Conservation (phyloP, 352 stramenopile genomes). For the Phytophthora citricola region DNA sequence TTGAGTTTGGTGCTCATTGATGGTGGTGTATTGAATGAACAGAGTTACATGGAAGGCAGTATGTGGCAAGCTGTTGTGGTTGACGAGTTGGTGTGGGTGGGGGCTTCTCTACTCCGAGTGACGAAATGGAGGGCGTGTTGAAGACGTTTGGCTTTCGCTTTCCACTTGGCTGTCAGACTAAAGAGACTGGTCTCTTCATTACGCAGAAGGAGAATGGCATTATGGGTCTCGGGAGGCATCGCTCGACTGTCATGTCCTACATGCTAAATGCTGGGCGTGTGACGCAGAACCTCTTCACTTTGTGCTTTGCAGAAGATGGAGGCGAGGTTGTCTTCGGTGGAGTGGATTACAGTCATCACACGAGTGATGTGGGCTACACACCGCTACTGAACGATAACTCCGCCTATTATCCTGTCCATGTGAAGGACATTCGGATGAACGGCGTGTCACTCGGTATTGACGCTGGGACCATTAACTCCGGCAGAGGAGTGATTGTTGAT, state of each 20-base stretch:
- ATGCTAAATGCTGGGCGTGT: conserved; percentile 66
- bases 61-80: conserved; percentile 87
- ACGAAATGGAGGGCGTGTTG: conserved; percentile 56
- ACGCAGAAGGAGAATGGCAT: conserved; percentile 91
- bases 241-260: conserved; percentile 71
- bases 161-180: conserved; percentile 80
- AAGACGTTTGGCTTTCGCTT: conserved; percentile 78
- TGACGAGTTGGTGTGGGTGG: conserved; percentile 83
- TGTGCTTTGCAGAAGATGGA: conserved; percentile 78
- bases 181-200: conserved; percentile 87
- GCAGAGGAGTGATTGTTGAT: conserved; percentile 85
- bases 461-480: conserved; percentile 59
- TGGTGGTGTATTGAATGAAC: background rate
- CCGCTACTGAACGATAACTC: conserved; percentile 55
- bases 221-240: conserved; percentile 84
- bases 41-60: conserved; percentile 90
- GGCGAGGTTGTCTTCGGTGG: conserved; percentile 83
- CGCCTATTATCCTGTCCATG: conserved; percentile 80
- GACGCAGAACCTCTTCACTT: conserved; percentile 75
- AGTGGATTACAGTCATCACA: conserved; percentile 79
- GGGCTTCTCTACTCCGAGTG: conserved; percentile 50
- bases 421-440: conserved; percentile 80
- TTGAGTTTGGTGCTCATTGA: background rate
- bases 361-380: conserved; percentile 68
- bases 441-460: conserved; percentile 58